Percentiles rank a stretch among this genome's conserved stretches.
phyloP scores from a whole-genome alignment of 2,329 filamentous ascomycete species.

The Xylariales sp. region DNA sequence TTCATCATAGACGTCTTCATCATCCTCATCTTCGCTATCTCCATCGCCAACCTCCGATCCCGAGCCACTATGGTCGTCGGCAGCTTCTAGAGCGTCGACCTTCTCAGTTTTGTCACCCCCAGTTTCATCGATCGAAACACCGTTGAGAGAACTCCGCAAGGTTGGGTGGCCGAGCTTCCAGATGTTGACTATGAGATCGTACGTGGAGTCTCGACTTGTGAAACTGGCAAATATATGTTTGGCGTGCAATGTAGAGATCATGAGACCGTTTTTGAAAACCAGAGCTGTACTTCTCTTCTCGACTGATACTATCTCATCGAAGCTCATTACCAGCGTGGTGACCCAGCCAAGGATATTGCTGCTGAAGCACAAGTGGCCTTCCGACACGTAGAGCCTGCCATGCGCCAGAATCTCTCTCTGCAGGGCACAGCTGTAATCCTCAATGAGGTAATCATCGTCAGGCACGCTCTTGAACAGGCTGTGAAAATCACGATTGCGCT shows the following conservation, averaged over 20 bases:
- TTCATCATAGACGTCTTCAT: slow-evolving; percentile 73
- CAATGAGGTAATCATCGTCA: slow-evolving; percentile 95
- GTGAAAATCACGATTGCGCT: slow-evolving; percentile 94
- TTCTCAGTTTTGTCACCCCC: slow-evolving; percentile 92
- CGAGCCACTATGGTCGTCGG: slow-evolving; percentile 49
- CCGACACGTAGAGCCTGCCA: slow-evolving; percentile 90
- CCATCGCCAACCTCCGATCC: slow-evolving; percentile 54
- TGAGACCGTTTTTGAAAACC: slow-evolving; percentile 94
- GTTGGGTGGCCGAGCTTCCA: slow-evolving; percentile 97
- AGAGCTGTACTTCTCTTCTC: slow-evolving; percentile 96
- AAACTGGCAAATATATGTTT: slow-evolving; percentile 96
- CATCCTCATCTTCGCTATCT: slow-evolving; percentile 54
- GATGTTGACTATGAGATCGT: slow-evolving; percentile 94
- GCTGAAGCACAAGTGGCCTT: slow-evolving; percentile 96
- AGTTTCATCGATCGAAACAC: slow-evolving; percentile 74
- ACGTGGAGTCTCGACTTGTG: slow-evolving; percentile 89
- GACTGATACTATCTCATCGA: slow-evolving; percentile 94
- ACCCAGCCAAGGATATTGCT: slow-evolving; percentile 99
- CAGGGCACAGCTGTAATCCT: slow-evolving; percentile 95
- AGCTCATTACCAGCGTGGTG: slow-evolving; percentile 95
- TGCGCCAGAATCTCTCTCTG: slow-evolving; percentile 95
- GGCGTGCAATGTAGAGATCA: slow-evolving; percentile 92
- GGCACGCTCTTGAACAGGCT: slow-evolving; percentile 91
- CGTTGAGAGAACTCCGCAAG: slow-evolving; percentile 85
- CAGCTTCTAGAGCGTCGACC: slow-evolving; percentile 47